Evolutionary conservation across 73 alveolate genomes (phyloP), one percentile per base, ranked within the genome.

Genomic region (Paramecium sexaurelia): DNA sequence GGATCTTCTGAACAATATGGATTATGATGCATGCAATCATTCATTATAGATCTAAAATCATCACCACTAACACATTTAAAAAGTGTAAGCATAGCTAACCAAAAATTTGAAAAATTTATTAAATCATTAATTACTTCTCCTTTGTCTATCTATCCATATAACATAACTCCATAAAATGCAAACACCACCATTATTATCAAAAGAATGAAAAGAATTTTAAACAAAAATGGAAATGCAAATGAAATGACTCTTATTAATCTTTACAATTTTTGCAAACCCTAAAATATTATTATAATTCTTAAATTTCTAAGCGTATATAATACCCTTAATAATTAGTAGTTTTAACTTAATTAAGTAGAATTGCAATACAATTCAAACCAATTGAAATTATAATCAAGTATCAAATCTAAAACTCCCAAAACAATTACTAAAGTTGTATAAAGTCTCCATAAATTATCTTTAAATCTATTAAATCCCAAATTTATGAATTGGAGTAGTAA

Each of bases 241-340:
- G 71, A 22, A 40, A 78, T 78, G 0, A 78, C 90, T 43, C 90
- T 78, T 40, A 78, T 27, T 43, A 78, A 78, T 78, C 90, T 78
- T 78, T 78, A 45, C 5, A 78, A 17, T 5, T 43, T 41, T 15
- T 78, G 22, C 29, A 78, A 43, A 1, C 90, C 73, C 22, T 78
- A 19, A 43, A 78, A 78, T 45, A 78, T 29, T 7, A 22, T 11
- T 40, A 78, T 37, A 0, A 78, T 78, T 78, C 87, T 73, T 33
- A 73, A 22, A 73, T 73, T 73, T 73, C 87, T 73, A 3, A 73
- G 26, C 3, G 43, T 73, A 33, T 39, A 73, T 11, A 73, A 33
- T 1, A 73, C 7, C n/a, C 57, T 73, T 17, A 73, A n/a, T 7
- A 73, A 36, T 39, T 73, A 73, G 19, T 73, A 73, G 6, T 32